A percentile compares a stretch with the other conserved stretches of the same genome.
Evolutionary conservation across 768 basidiomycete genomes (phyloP).

Genomic region (Tricholoma furcatifolium): DNA sequence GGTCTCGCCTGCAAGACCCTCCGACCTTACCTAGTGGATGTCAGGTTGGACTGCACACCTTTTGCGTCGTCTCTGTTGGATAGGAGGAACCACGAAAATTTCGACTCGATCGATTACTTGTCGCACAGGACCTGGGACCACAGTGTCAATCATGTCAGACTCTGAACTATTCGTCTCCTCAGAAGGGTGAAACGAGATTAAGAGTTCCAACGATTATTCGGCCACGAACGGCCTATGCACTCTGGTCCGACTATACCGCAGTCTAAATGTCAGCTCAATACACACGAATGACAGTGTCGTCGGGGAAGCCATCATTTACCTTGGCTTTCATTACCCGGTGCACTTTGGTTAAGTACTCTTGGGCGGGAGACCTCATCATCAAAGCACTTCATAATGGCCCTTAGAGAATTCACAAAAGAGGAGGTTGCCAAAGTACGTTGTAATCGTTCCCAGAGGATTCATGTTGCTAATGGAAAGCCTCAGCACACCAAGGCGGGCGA

Average conservation of each 20-base stretch:
- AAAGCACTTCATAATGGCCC: constrained; percentile 8
- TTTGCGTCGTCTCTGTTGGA: no score
- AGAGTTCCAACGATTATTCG: no score
- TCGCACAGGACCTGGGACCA: no score
- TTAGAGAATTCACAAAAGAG: constrained; percentile 15
- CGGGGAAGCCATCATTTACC: neutral
- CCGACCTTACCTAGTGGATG: no score
- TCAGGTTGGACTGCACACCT: no score
- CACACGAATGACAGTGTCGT: neutral
- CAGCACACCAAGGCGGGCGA: constrained; percentile 16
- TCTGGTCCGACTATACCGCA: neutral
- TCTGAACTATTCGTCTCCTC: no score
- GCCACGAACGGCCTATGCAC: neutral
- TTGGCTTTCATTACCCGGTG: constrained; percentile 9
- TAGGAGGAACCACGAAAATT: no score
- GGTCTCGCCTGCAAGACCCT: no score
- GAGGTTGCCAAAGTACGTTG: constrained; percentile 17
- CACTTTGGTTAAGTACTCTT: constrained; percentile 7
- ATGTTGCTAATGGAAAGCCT: neutral
- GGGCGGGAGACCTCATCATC: neutral
- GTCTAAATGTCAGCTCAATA: neutral
- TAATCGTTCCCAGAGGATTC: neutral
- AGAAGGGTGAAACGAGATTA: no score
- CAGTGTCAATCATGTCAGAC: no score
- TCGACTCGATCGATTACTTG: no score